These are phyloP conservation scores for Alternaria dauci DNA, from an alignment of 2,329 filamentous ascomycete species.

Conservation along the genomic window DNA sequence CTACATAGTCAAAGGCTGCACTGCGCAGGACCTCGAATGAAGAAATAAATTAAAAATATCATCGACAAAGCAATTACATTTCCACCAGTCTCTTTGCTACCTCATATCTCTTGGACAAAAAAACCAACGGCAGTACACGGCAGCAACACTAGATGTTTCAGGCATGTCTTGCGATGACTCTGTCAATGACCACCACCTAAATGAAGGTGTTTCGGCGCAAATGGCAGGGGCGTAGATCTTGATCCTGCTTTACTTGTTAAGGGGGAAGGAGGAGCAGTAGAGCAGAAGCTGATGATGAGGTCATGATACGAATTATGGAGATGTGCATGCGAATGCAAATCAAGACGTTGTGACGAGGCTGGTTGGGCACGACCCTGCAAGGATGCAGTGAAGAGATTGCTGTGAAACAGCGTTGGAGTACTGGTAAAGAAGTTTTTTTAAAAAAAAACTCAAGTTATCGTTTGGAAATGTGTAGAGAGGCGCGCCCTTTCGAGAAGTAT, in stretches of 20 bases:
- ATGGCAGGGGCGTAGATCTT: background rate
- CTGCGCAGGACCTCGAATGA: conserved; percentile 3
- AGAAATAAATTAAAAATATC: background rate
- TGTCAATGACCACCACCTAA: background rate
- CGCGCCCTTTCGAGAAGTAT: background rate
- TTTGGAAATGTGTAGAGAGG: background rate
- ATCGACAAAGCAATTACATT: background rate
- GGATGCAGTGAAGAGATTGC: background rate
- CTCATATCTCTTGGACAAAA: background rate
- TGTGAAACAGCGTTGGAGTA: background rate
- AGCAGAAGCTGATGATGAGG: background rate
- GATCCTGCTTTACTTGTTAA: background rate
- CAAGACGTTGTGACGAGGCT: too few relatives aligned
- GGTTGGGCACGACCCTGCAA: too few relatives aligned
- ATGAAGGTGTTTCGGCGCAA: background rate
- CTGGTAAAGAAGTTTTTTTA: background rate
- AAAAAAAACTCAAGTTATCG: background rate
- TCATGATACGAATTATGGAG: too few relatives aligned
- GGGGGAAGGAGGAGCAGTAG: background rate
- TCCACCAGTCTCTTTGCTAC: background rate
- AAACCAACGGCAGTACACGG: background rate
- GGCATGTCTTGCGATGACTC: background rate
- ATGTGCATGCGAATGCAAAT: too few relatives aligned
- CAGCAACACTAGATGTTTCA: background rate
- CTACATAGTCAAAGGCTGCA: conserved; percentile 6